Evolutionary conservation across 441 rosid species (phyloP).

Genomic region (Erysimum pusillum): DNA sequence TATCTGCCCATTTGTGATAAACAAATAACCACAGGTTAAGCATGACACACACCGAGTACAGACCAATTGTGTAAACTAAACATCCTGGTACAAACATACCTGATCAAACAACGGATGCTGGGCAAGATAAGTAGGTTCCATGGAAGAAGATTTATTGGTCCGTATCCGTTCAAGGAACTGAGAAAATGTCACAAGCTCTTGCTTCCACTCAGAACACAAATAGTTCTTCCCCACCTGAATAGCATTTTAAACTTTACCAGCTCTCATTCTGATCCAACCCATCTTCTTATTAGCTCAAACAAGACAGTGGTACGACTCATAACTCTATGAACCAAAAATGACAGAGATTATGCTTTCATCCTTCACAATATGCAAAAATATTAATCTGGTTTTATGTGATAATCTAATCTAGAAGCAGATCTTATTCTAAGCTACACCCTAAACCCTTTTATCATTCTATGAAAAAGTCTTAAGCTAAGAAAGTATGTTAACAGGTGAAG

Average conservation of each 20-base stretch:
- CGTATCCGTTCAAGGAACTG: constrained; percentile 86
- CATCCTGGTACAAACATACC: constrained; percentile 48
- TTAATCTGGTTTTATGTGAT: background rate
- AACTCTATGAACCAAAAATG: background rate
- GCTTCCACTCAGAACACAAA: constrained; percentile 93
- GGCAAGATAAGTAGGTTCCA: constrained; percentile 82
- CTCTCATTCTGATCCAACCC: constrained; percentile 41
- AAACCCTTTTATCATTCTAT: constrained; percentile 6
- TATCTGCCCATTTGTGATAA: too few relatives aligned
- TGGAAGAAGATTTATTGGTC: constrained; percentile 52
- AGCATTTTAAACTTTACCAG: constrained; percentile 63
- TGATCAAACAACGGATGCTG: constrained; percentile 97
- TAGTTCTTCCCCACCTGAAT: constrained; percentile 96
- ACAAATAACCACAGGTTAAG: too few relatives aligned
- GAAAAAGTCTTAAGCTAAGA: background rate
- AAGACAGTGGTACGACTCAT: background rate
- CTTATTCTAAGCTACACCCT: constrained; percentile 3
- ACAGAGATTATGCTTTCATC: background rate
- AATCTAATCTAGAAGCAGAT: background rate
- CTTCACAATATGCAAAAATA: background rate
- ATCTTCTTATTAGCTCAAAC: background rate
- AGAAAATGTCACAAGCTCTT: constrained; percentile 91
- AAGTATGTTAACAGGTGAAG: constrained; percentile 2
- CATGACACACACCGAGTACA: constrained; percentile 15
- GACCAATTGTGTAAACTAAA: constrained; percentile 9